Evolutionary conservation across 1,139 yeast species (phyloP), one percentile per base, ranked within the genome.

Genomic region (Blastobotrys petasosporus): DNA sequence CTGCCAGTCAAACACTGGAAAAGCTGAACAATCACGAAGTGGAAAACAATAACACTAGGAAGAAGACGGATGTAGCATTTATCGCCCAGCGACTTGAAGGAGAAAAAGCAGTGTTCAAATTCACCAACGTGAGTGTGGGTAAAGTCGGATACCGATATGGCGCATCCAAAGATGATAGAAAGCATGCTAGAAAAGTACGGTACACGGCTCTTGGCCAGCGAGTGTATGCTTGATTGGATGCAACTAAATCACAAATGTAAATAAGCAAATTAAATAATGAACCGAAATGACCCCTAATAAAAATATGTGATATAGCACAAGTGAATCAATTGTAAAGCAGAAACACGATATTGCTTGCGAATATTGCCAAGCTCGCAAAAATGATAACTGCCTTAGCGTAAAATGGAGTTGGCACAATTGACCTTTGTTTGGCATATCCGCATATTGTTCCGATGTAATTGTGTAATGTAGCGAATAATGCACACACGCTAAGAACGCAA

Each of bases 111-210:
- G 74, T 74, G 44, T 85, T 85, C 72, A 80, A 79, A 61, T 88
- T 90, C 67, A 81, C 85, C 13, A 74, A 80, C 55, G 83, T 87
- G 46, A 79, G 75, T 58, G 85, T 83, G 39, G 97, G 97, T 35
- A 71, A 79, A 48, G 92, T 87, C 49, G 98, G 97, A 46, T 79
- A 69, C 75, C 81, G 97, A 63, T 92, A 92, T 61, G 97, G 97
- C 68, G 87, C 90, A 37, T 78, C 88, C 30, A 75, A 84, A 59
- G 86, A 96, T 70, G 97, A 90, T 67, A 82, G 80, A 60, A 86
- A 84, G 76, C 85, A 82, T 64, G 84, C 86, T 63, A 79, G 97
- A 66, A 79, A 79, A 60, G 77, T 87, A 59, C 85, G 82, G 8
- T 88, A 77, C 66, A 82, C 84, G 62, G 77, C 80, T 54, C 71